A percentile compares a stretch with the other conserved stretches of the same genome.
Evolutionary conservation across 2,329 filamentous ascomycete species (phyloP).

Genomic region (Phoma sp.): DNA sequence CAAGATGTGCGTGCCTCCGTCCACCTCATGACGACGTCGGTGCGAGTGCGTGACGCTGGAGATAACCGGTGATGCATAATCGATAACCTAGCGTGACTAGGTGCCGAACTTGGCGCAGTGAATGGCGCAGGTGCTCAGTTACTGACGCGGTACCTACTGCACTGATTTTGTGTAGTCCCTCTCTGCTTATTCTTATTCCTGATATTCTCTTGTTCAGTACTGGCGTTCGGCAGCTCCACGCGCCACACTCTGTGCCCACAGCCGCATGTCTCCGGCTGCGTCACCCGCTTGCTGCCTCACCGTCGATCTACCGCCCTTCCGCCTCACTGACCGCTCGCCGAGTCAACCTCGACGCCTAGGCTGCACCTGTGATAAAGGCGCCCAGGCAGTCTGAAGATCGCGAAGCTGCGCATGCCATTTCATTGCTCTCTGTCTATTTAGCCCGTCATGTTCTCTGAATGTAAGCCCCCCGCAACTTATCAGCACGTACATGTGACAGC

Average conservation of each 20-base stretch:
- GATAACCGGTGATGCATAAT: conserved; percentile 21
- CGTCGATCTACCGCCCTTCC: conserved; percentile 26
- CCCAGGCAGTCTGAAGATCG: conserved; percentile 17
- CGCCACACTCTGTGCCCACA: conserved; percentile 17
- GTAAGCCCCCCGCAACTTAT: conserved; percentile 62
- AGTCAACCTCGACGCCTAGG: conserved; percentile 27
- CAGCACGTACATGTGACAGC: conserved; percentile 40
- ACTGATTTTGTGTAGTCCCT: conserved; percentile 5
- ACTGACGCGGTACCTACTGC: conserved; percentile 2
- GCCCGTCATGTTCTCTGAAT: conserved; percentile 81
- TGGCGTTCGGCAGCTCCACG: conserved; percentile 1
- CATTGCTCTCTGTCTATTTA: conserved; percentile 10
- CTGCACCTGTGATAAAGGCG: conserved; percentile 30
- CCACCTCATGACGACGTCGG: conserved; percentile 6
- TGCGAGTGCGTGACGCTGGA: conserved; percentile 11
- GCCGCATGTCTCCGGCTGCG: conserved; percentile 41
- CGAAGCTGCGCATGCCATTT: conserved; percentile 28
- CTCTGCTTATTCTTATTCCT: conserved; percentile 14
- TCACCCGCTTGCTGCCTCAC: conserved; percentile 38
- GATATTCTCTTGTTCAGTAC: not conserved
- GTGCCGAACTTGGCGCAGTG: not conserved
- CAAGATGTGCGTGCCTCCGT: not conserved
- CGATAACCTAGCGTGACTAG: conserved; percentile 22
- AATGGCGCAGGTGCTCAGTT: conserved; percentile 8
- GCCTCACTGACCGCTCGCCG: conserved; percentile 40